These are phyloP conservation scores for Zygosaccharomyces gambellarensis DNA, from an alignment of 805 yeast species.

Conservation along the genomic window DNA sequence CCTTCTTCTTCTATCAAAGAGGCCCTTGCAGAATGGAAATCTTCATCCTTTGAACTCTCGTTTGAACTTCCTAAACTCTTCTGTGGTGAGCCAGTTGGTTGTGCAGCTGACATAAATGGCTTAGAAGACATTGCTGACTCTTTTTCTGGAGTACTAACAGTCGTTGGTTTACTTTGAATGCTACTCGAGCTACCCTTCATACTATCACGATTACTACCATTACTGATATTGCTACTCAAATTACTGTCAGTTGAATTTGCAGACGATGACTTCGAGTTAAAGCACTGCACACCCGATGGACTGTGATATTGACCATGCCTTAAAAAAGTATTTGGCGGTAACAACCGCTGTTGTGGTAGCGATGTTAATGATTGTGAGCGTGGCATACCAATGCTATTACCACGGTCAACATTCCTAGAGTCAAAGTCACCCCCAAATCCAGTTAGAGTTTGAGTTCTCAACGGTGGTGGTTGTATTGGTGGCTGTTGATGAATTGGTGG, in stretches of 20 bases:
- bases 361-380: conserved; percentile 4
- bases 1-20: not conserved
- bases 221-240: conserved; percentile 5
- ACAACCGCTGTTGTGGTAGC: not conserved
- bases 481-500: not conserved
- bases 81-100: conserved; percentile 7
- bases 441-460: not conserved
- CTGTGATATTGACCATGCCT: not conserved
- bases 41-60: conserved; percentile 3
- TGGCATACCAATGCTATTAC: not conserved
- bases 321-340: not conserved
- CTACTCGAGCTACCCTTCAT: conserved; percentile 9
- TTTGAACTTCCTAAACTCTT: conserved; percentile 8
- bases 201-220: not conserved
- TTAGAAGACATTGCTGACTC: not conserved
- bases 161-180: conserved; percentile 1
- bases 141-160: conserved; percentile 9
- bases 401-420: not conserved
- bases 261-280: not conserved
- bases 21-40: not conserved
- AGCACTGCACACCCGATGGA: not conserved
- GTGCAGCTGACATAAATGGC: conserved; percentile 4
- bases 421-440: not conserved
- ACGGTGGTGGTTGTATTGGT: not conserved
- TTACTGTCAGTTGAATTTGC: conserved; percentile 2